phyloP scores from a whole-genome alignment of 2,329 filamentous ascomycete species.

The Blumeria graminis region DNA sequence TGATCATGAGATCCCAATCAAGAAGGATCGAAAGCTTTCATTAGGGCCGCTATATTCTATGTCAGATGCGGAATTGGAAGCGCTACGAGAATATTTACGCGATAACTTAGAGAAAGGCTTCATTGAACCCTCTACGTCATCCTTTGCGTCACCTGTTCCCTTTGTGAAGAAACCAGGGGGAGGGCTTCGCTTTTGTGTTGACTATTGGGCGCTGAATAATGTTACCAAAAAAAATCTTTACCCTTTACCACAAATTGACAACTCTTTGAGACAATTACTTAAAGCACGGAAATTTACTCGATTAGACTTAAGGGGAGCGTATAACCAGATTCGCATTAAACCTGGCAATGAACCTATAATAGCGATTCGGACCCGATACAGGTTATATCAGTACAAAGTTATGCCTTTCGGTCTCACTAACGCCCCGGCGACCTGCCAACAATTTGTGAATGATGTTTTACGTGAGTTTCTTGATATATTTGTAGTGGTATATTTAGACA shows the following conservation, averaged over 20 bases:
- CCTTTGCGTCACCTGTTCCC: not conserved
- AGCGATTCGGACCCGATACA: not conserved
- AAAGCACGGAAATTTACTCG: not conserved
- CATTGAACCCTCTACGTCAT: not conserved
- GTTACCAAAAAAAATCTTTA: not conserved
- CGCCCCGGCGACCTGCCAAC: not conserved
- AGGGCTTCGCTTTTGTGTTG: not conserved
- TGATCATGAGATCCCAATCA: not conserved
- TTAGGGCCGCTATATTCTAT: not conserved
- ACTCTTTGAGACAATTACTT: not conserved
- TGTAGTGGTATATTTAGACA: too few species aligned
- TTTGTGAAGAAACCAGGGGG: not conserved
- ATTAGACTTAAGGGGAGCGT: not conserved
- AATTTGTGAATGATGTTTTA: not conserved
- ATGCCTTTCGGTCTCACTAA: conserved; percentile 1
- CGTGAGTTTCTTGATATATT: conserved; percentile 2
- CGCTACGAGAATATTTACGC: not conserved
- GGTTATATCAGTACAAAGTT: conserved; percentile 1
- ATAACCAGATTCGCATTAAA: conserved; percentile 1
- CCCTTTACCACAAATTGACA: not conserved
- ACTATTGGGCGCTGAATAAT: not conserved
- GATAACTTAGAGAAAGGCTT: conserved; percentile 3
- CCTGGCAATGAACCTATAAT: not conserved
- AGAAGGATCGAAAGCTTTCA: not conserved
- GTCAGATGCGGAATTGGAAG: not conserved